Evolutionary conservation across 2,329 filamentous ascomycete species (phyloP), one percentile per base, ranked within the genome.

Genomic region (Lasiodiplodia hormozganensis): DNA sequence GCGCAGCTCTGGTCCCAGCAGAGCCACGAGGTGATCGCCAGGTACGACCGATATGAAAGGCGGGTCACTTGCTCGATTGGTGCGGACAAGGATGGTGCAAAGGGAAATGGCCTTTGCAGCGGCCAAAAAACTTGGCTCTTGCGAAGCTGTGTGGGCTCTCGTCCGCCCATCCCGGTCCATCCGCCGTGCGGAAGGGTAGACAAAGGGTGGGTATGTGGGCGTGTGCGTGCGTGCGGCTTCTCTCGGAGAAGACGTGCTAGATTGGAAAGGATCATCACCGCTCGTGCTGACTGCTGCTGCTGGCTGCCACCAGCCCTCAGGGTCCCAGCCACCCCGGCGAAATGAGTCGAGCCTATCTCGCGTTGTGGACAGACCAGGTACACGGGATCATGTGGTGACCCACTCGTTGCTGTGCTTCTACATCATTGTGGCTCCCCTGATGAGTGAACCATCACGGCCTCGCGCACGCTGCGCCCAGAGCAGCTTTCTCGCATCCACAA

Each of bases 21-120:
- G 60, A 38, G 66, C 66, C 66, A 68, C 66, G 66, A 68, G 66
- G 66, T 38, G 66, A 68, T 68, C 66, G 56, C 49, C 66, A 68
- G 66, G 66, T 62, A 68, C 66, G 47, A 51, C 43, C 38, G 56
- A 67, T 67, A 60, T 67, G 53, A 67, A 67, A 67, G 54, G 52
- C 54, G 65, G 65, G 54, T 57, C 65, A 18, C 18, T 38, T 52
- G 47, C 60, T 64, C 43, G 60, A 64, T 64, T 64, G 28, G 47
- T 36, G 23, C 31, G 18, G 16, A 12, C 47, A 52, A 64, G 60
- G 60, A n/a, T 52, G 47, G 18, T 23, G 28, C n/a, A 64, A 64
- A 64, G 31, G 60, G 60, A 64, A 64, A 34, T 52, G 60, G 60
- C 31, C 60, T 31, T 14, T 16, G 60, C 43, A 38, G 28, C 40